phyloP scores from a whole-genome alignment of 1,139 yeast genomes.

The Tardiomyces depauwii region DNA sequence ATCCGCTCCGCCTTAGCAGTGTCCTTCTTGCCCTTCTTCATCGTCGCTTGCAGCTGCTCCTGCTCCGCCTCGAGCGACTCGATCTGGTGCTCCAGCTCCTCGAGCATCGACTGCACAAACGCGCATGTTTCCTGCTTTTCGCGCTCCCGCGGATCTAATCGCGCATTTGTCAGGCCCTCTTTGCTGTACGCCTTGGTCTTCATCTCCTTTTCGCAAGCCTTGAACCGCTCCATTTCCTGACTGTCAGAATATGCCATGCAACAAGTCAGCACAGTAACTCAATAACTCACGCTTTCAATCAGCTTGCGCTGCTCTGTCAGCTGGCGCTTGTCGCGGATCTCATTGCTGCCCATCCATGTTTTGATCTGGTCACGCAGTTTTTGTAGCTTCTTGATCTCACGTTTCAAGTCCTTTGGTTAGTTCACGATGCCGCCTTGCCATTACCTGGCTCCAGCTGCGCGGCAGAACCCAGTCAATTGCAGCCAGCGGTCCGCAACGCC shows the following conservation, averaged over 20 bases:
- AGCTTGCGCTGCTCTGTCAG: conserved; percentile 70
- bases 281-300: conserved; percentile 44
- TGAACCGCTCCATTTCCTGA: conserved; percentile 87
- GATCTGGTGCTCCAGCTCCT: conserved; percentile 72
- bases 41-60: conserved; percentile 43
- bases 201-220: conserved; percentile 87
- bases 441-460: too few relatives aligned
- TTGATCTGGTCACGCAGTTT: conserved; percentile 92
- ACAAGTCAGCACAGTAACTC: not conserved
- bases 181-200: conserved; percentile 93
- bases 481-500: too few relatives aligned
- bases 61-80: conserved; percentile 73
- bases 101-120: conserved; percentile 65
- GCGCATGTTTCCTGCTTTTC: conserved; percentile 67
- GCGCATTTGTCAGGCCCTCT: conserved; percentile 74
- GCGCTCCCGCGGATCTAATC: conserved; percentile 67
- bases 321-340: conserved; percentile 79
- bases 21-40: conserved; percentile 50
- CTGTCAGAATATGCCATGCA: too few relatives aligned
- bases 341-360: conserved; percentile 88
- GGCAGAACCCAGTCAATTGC: too few relatives aligned
- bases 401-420: conserved; percentile 52
- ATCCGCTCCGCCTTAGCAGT: conserved; percentile 42
- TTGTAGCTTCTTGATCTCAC: conserved; percentile 92
- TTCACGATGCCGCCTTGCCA: too few relatives aligned